Percentiles rank a stretch among this genome's conserved stretches.
These are phyloP conservation scores for Penicillium brevicompactum DNA, from an alignment of 2,329 filamentous ascomycete species.

Conservation along the genomic window DNA sequence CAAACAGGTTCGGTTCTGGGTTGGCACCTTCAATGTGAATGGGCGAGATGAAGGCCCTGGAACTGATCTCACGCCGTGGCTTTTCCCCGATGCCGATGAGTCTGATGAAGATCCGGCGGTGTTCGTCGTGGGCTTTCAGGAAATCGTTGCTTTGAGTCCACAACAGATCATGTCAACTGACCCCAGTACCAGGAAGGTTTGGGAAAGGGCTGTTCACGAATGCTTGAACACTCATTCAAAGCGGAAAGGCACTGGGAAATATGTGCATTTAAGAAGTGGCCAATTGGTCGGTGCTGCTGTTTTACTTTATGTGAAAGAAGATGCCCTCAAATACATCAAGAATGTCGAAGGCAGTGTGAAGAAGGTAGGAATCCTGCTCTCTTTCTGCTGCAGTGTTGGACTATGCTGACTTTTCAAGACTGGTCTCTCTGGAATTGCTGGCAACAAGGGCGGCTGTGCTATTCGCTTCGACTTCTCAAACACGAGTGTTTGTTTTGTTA, in stretches of 20 bases:
- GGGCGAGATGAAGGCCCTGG: conserved; percentile 77
- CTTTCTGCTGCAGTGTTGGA: not conserved
- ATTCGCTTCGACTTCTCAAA: conserved; percentile 94
- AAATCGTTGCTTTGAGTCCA: conserved; percentile 96
- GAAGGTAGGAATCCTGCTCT: conserved; percentile 56
- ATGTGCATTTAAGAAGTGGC: conserved; percentile 86
- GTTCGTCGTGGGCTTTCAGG: conserved; percentile 89
- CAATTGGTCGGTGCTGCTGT: conserved; percentile 93
- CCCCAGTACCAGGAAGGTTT: conserved; percentile 77
- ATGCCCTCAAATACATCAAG: conserved; percentile 78
- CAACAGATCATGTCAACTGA: conserved; percentile 99
- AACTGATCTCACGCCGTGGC: conserved; percentile 81
- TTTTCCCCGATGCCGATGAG: conserved; percentile 64
- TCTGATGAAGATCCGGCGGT: conserved; percentile 74
- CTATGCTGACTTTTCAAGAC: conserved; percentile 52
- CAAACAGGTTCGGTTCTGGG: conserved; percentile 75
- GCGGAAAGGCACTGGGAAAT: conserved; percentile 69
- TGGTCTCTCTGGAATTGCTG: conserved; percentile 93
- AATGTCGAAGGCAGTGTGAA: conserved; percentile 96
- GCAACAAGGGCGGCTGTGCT: conserved; percentile 96
- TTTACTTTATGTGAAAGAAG: conserved; percentile 84
- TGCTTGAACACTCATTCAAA: conserved; percentile 74
- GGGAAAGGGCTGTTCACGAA: conserved; percentile 79
- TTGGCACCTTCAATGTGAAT: conserved; percentile 94
- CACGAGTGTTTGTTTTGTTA: conserved; percentile 92